Base-by-base conservation (phyloP, 2,329 filamentous ascomycete species). In the Juglanconis juglandina region DNA sequence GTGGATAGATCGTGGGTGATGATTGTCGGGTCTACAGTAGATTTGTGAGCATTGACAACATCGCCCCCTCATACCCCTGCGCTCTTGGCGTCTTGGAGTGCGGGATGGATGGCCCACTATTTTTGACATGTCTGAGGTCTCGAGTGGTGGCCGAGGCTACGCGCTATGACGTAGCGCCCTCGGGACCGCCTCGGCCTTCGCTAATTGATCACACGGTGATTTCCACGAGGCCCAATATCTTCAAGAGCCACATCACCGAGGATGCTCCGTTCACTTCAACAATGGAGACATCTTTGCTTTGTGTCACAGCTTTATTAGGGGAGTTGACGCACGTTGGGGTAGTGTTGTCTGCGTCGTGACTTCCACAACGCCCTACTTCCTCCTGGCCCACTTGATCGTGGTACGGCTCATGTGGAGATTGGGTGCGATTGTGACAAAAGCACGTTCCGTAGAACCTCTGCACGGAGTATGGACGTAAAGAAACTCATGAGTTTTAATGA, bases 171-270 rank as follows among this genome's bases (percentile, higher is more conserved):
- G 58, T 46, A 50, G 3, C 24, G 48, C n/a, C 14, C 17, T 39
- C 51, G 37, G 17, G 49, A 1, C 33, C 33, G 49, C 30, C 11
- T 17, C 33, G 49, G 49, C 49, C 49, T 33, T 51, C 33, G 13
- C 30, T n/a, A 11, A 37, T 46, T 42, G 42, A 44, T 59, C 51
- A 59, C 35, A 59, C 48, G 57, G 50, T 24, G 32, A 42, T 9
- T 13, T n/a, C 39, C 4, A 11, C 4, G 39, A 42, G 5, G 39
- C 39, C n/a, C 39, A 5, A 42, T 42, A 14, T 13, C 39, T 11
- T 9, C 7, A 42, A 42, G 7, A 13, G 39, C 39, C 39, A 42
- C 4, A 42, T 42, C 10, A 24, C 24, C 24, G 24, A 24, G 24
- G 24, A 24, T 10, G 6, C n/a, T 7, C 11, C 6, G n/a, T 42